Evolutionary conservation across 352 stramenopile genomes (phyloP).

Genomic region (Aphanomyces astaci): DNA sequence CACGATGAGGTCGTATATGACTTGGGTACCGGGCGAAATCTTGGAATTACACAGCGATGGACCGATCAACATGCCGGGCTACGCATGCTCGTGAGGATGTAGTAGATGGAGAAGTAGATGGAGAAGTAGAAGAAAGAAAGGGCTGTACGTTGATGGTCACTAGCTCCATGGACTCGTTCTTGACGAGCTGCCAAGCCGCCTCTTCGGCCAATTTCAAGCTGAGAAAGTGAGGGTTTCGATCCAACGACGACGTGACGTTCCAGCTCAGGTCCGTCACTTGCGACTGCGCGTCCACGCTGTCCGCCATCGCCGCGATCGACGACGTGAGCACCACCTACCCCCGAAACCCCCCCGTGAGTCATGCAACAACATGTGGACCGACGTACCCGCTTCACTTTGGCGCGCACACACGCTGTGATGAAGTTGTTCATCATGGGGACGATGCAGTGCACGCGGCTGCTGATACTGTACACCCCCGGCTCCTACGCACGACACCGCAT

Average conservation of each 20-base stretch:
- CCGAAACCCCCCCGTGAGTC: not conserved
- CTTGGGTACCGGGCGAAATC: constrained; percentile 70
- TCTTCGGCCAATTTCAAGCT: constrained; percentile 83
- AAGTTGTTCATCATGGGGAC: constrained; percentile 91
- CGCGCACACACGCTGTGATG: constrained; percentile 74
- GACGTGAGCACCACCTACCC: constrained; percentile 67
- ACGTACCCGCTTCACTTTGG: constrained; percentile 61
- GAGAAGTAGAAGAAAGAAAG: not conserved
- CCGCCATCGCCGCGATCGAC: constrained; percentile 78
- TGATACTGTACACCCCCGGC: constrained; percentile 80
- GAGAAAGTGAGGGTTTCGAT: constrained; percentile 82
- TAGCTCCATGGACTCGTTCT: constrained; percentile 74
- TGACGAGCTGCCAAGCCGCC: constrained; percentile 79
- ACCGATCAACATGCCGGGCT: constrained; percentile 76
- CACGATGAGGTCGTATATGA: constrained; percentile 83
- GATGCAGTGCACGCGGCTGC: constrained; percentile 86
- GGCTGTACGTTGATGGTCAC: constrained; percentile 76
- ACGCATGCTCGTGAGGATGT: no score
- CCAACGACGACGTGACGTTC: constrained; percentile 77
- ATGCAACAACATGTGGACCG: not conserved
- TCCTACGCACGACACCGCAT: constrained; percentile 28
- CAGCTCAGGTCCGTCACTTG: constrained; percentile 81
- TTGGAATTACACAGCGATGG: constrained; percentile 78
- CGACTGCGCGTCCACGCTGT: constrained; percentile 60
- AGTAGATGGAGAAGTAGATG: no score